These are phyloP conservation scores for Cordyceps cateniannulata DNA, from an alignment of 2,329 filamentous ascomycete species.

Conservation along the genomic window DNA sequence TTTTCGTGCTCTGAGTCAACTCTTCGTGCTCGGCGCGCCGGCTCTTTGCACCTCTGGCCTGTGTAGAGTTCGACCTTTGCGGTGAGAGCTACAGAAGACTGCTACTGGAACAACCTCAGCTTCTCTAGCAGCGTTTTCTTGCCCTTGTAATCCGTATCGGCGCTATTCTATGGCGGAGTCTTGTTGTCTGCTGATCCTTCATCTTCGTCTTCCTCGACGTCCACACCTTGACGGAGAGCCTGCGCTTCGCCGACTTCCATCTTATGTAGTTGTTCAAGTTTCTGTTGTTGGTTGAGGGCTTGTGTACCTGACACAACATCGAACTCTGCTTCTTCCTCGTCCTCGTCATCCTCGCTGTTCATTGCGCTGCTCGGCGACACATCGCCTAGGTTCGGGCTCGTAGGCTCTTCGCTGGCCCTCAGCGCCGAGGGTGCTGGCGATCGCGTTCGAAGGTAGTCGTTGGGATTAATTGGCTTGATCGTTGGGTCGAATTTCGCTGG, in stretches of 20 bases:
- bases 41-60: background rate
- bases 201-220: constrained; percentile 32
- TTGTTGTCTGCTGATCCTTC: constrained; percentile 16
- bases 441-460: constrained; percentile 16
- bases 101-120: background rate
- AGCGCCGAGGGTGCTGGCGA: constrained; percentile 15
- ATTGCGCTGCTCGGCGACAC: constrained; percentile 27
- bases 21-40: background rate
- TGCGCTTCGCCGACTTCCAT: constrained; percentile 56
- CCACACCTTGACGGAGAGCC: constrained; percentile 37
- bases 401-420: constrained; percentile 13
- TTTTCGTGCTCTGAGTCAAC: background rate
- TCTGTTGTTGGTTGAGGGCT: constrained; percentile 39
- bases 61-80: background rate
- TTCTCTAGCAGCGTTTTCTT: background rate
- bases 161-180: background rate
- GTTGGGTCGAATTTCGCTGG: constrained; percentile 59
- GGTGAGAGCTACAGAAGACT: background rate
- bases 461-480: constrained; percentile 46
- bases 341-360: constrained; percentile 29
- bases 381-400: constrained; percentile 19
- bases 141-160: background rate
- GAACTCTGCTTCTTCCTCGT: constrained; percentile 35
- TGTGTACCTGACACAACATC: constrained; percentile 39
- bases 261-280: constrained; percentile 46